Conservation (phyloP, 2,329 filamentous ascomycete genomes). For the Macroventuria anomochaeta region DNA sequence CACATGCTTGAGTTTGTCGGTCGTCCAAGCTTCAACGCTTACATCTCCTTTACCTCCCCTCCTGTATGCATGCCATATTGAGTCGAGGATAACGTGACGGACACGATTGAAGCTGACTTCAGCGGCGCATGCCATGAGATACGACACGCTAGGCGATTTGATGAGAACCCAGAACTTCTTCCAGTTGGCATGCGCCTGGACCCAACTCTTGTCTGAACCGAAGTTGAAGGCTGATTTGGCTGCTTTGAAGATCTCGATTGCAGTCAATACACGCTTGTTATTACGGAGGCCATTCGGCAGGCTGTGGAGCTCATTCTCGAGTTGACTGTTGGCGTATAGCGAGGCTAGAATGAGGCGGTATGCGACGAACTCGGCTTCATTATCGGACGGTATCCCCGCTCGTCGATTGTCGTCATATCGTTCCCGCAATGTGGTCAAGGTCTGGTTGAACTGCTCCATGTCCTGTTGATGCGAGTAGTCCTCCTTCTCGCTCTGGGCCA, state of each 20-base stretch:
- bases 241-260: conserved; percentile 63
- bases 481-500: conserved; percentile 53
- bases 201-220: conserved; percentile 59
- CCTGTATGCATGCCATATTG: conserved; percentile 62
- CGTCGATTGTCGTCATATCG: conserved; percentile 51
- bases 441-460: conserved; percentile 68
- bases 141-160: conserved; percentile 62
- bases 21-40: conserved; percentile 62
- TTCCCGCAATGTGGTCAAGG: conserved; percentile 65
- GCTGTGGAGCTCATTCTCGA: conserved; percentile 64
- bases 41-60: conserved; percentile 56
- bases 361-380: conserved; percentile 69
- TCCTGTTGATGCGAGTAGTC: conserved; percentile 63
- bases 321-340: conserved; percentile 52
- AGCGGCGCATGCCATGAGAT: conserved; percentile 68
- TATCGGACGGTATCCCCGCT: conserved; percentile 56
- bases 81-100: conserved; percentile 62
- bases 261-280: conserved; percentile 61
- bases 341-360: conserved; percentile 62
- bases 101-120: conserved; percentile 68
- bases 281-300: conserved; percentile 60
- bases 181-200: conserved; percentile 65
- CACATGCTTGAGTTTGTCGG: conserved; percentile 58
- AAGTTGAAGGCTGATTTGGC: conserved; percentile 60
- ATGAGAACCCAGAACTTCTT: conserved; percentile 64